Percentiles rank a stretch among this genome's conserved stretches.
Evolutionary conservation across 345 rosid species (phyloP).

Genomic region (Acer saccharum): DNA sequence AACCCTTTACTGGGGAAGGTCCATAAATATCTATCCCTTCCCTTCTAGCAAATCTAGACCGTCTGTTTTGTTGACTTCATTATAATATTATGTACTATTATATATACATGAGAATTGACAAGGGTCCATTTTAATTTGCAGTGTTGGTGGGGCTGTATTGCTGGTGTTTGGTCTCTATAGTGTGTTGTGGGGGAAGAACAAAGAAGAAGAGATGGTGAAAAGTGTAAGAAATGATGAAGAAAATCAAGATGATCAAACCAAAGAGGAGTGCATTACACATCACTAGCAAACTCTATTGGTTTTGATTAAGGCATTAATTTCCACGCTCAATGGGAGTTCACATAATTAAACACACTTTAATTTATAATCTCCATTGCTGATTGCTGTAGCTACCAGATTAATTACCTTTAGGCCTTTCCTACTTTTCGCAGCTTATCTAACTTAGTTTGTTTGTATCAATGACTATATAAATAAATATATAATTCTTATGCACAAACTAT

Average conservation of each 20-base stretch:
- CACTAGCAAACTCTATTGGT: not conserved
- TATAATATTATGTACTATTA: not conserved
- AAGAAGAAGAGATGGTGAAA: conserved; percentile 37
- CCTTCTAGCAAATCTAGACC: not conserved
- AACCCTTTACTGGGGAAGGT: conserved; percentile 78
- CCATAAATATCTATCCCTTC: not conserved
- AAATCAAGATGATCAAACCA: conserved; percentile 23
- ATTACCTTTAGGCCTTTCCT: not conserved
- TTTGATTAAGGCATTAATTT: not conserved
- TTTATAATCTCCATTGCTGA: not conserved
- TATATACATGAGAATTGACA: not conserved
- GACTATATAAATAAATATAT: no score
- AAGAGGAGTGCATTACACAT: conserved; percentile 41
- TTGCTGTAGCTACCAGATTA: not conserved
- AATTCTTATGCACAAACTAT: no score
- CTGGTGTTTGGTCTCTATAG: conserved; percentile 77
- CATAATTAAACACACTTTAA: not conserved
- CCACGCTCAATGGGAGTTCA: not conserved
- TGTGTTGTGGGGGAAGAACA: conserved; percentile 84
- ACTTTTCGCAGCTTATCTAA: not conserved
- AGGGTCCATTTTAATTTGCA: conserved; percentile 29
- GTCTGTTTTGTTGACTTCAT: not conserved
- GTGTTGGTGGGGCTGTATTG: conserved; percentile 69
- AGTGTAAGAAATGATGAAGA: conserved; percentile 27
- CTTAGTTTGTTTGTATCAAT: not conserved